A percentile compares a stretch with the other conserved stretches of the same genome.
Conservation (phyloP, 2,329 filamentous ascomycete species). For the Claviceps purpurea region DNA sequence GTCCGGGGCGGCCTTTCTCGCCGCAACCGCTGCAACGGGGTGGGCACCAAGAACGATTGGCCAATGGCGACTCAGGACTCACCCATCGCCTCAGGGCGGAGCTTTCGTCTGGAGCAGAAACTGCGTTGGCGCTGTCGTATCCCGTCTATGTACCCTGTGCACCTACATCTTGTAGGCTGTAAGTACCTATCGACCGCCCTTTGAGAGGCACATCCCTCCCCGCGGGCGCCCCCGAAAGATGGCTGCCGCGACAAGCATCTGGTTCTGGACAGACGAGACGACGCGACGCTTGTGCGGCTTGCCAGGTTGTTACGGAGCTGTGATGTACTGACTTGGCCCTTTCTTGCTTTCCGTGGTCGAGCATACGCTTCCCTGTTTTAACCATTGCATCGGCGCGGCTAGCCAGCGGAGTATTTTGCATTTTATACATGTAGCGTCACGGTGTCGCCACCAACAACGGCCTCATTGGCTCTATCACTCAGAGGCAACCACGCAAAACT, state of each 20-base stretch:
- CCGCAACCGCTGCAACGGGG: no score
- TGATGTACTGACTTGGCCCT: neutral
- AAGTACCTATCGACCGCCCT: neutral
- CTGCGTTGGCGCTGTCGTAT: no score
- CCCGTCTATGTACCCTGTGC: no score
- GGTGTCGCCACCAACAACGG: slow-evolving; percentile 1
- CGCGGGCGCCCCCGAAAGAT: neutral
- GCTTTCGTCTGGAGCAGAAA: no score
- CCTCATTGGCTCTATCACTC: neutral
- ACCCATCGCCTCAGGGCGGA: no score
- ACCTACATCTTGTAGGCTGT: no score
- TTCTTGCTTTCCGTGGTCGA: neutral
- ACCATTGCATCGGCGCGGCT: neutral
- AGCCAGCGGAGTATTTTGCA: neutral
- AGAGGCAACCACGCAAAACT: neutral
- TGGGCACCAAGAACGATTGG: no score
- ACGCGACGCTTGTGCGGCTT: no score
- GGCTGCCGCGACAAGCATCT: neutral
- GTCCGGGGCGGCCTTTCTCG: no score
- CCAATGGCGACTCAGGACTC: no score
- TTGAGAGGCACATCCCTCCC: neutral
- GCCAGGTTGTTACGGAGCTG: no score
- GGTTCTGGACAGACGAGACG: no score
- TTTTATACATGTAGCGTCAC: neutral
- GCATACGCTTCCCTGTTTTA: neutral